These are phyloP conservation scores for Trypanosoma avium DNA, from an alignment of 208 protist species.

Conservation along the genomic window DNA sequence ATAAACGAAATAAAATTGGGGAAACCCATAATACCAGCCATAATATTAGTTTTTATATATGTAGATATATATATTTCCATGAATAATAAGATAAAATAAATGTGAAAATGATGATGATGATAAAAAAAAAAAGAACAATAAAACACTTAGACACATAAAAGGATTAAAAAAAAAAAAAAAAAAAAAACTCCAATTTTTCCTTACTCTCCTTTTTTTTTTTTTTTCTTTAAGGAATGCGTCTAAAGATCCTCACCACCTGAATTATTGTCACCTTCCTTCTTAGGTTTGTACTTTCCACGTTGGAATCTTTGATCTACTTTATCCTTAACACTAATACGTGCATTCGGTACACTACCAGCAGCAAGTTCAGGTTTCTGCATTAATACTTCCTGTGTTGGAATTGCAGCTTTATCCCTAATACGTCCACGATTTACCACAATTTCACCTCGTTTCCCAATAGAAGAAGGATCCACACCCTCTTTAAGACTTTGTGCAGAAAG, in stretches of 20 bases:
- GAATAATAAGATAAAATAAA: too few species aligned
- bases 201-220: background rate
- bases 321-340: slow-evolving; percentile 39
- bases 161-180: too few species aligned
- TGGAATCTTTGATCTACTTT: slow-evolving; percentile 60
- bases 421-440: slow-evolving; percentile 34
- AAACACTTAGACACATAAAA: too few species aligned
- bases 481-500: slow-evolving; percentile 32
- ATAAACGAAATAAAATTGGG: too few species aligned
- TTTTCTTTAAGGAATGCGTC: background rate
- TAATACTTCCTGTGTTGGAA: slow-evolving; percentile 63
- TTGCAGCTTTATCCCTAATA: slow-evolving; percentile 53
- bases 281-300: slow-evolving; percentile 64
- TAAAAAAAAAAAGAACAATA: too few species aligned
- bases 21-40: too few species aligned
- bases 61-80: too few species aligned
- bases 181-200: background rate
- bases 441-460: slow-evolving; percentile 54
- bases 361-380: slow-evolving; percentile 52
- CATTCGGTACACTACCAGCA: slow-evolving; percentile 35
- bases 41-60: too few species aligned
- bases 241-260: slow-evolving; percentile 57
- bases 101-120: too few species aligned
- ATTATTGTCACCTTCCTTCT: slow-evolving; percentile 30
- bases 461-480: slow-evolving; percentile 22